Percentiles rank a stretch among this genome's conserved stretches.
Evolutionary conservation across 148 eudicot species (phyloP).

Genomic region (Diospyros kaki): DNA sequence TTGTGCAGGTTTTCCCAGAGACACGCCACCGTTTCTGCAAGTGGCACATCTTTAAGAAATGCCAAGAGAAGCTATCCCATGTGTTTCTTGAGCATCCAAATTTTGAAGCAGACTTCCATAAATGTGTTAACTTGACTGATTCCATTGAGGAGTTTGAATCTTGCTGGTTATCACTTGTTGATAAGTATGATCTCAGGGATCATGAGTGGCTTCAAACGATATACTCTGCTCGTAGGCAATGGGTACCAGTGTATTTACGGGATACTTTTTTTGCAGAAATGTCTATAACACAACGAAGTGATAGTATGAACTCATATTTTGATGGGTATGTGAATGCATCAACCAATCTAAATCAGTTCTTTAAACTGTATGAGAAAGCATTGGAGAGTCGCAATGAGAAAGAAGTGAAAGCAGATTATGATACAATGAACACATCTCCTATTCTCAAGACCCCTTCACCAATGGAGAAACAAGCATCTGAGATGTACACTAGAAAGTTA

Average conservation of each 20-base stretch:
- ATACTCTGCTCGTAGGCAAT: conserved; percentile 43
- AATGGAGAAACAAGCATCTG: conserved; percentile 65
- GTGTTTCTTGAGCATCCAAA: conserved; percentile 44
- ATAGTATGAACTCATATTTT: conserved; percentile 55
- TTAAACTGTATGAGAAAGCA: conserved; percentile 53
- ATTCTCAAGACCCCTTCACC: conserved; percentile 56
- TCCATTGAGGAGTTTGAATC: conserved; percentile 48
- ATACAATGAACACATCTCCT: conserved; percentile 44
- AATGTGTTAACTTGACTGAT: conserved; percentile 53
- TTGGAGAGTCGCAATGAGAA: conserved; percentile 58
- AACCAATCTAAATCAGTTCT: conserved; percentile 44
- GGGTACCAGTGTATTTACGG: conserved; percentile 55
- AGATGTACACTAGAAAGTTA: conserved; percentile 49
- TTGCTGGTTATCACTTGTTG: conserved; percentile 54
- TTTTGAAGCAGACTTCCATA: conserved; percentile 57
- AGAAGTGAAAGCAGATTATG: conserved; percentile 66
- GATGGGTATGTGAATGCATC: conserved; percentile 66
- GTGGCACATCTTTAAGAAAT: conserved; percentile 60
- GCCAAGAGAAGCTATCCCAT: conserved; percentile 55
- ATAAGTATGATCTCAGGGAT: conserved; percentile 41
- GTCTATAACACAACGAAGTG: conserved; percentile 58
- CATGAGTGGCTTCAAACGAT: conserved; percentile 49
- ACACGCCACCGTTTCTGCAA: conserved; percentile 62
- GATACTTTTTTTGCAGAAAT: conserved; percentile 60
- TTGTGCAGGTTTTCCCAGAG: conserved; percentile 48